Percentiles rank a stretch among this genome's conserved stretches.
Conservation (phyloP, 2,329 filamentous ascomycete species). For the Paracoccidioides brasiliensis region DNA sequence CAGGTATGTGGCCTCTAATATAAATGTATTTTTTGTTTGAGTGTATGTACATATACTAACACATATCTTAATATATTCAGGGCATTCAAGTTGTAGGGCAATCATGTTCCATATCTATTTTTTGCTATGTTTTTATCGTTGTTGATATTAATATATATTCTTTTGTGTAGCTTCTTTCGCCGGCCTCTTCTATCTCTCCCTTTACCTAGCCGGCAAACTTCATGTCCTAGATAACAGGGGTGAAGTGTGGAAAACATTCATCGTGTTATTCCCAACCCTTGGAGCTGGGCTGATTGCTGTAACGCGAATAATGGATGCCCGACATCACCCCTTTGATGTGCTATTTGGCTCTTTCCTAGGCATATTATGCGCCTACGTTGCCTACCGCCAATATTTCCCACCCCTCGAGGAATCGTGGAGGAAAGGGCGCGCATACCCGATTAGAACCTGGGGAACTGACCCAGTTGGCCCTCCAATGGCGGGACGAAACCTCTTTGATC, state of each 20-base stretch:
- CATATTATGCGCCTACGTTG: conserved; percentile 38
- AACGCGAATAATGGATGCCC: conserved; percentile 48
- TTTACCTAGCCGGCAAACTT: conserved; percentile 47
- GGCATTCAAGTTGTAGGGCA: conserved; percentile 40
- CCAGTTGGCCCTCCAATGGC: conserved; percentile 6
- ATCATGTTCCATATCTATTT: background rate
- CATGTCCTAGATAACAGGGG: conserved; percentile 47
- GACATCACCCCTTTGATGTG: conserved; percentile 50
- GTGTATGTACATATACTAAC: conserved; percentile 6
- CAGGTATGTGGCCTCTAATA: conserved; percentile 25
- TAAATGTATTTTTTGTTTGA: background rate
- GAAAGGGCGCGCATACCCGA: conserved; percentile 47
- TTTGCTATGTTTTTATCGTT: conserved; percentile 12
- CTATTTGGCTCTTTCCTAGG: conserved; percentile 43
- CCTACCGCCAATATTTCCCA: conserved; percentile 49
- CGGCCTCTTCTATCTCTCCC: conserved; percentile 45
- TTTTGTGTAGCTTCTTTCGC: conserved; percentile 40
- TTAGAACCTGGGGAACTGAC: conserved; percentile 39
- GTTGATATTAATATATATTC: conserved; percentile 7
- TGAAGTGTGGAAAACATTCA: conserved; percentile 46
- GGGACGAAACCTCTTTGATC: conserved; percentile 3
- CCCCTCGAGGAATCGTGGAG: conserved; percentile 41
- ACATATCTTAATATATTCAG: conserved; percentile 10
- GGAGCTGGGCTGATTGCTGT: conserved; percentile 43
- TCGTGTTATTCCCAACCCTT: conserved; percentile 41